phyloP scores from a whole-genome alignment of 192 early-diverging fungal species.

The Lobosporangium transversale region DNA sequence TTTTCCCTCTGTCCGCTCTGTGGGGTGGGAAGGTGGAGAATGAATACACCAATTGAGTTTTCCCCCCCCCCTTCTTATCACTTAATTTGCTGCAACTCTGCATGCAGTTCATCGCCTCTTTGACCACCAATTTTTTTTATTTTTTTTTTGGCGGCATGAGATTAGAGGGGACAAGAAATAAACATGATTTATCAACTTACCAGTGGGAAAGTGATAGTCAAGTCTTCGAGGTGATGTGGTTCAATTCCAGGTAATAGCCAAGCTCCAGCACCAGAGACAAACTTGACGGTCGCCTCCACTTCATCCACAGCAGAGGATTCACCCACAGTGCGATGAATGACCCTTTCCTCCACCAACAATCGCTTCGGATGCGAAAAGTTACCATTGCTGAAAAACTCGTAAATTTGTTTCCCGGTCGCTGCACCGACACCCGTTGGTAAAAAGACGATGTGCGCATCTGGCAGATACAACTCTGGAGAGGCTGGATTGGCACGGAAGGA shows the following conservation, averaged over 20 bases:
- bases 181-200: no score
- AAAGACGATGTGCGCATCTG: conserved; percentile 41
- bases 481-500: conserved; percentile 33
- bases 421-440: conserved; percentile 43
- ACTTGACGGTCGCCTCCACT: conserved; percentile 54
- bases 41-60: no score
- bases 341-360: conserved; percentile 44
- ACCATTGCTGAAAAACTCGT: conserved; percentile 28
- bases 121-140: no score
- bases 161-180: no score
- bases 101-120: no score
- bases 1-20: no score
- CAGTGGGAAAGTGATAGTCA: conserved; percentile 44
- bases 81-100: no score
- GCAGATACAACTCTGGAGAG: conserved; percentile 18
- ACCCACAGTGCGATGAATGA: conserved; percentile 49
- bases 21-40: no score
- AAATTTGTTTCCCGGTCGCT: conserved; percentile 18
- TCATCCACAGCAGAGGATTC: conserved; percentile 56
- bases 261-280: conserved; percentile 48
- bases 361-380: conserved; percentile 34
- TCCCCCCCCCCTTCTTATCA: no score
- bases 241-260: conserved; percentile 57
- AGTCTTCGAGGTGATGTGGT: conserved; percentile 48
- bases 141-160: no score